Evolutionary conservation across 2,329 filamentous ascomycete species (phyloP), one percentile per base, ranked within the genome.

Genomic region (Sporothrix luriei): DNA sequence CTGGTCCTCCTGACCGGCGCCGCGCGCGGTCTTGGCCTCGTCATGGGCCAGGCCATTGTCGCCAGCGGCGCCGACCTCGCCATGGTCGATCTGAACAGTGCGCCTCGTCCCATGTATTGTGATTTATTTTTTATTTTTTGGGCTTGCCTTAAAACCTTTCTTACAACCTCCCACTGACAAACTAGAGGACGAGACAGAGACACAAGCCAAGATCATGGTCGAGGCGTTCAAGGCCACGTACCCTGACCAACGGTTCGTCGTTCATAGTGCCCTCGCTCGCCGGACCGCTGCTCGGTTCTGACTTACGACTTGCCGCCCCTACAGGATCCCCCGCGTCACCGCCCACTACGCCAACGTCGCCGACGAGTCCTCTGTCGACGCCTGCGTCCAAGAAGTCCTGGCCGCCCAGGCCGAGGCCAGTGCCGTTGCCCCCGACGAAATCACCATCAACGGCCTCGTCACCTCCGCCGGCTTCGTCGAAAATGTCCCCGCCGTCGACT

Each of bases 391-490:
- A 49, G 90, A 93, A 71, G 86, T 94, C 74, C 78, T 94, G 66
- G 75, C 82, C 64, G 81, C 86, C 71, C 94, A 97, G 46, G 61
- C 71, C 26, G 61, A 78, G 90, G 90, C 14, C 38, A 24, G 26
- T 3, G 29, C 14, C 14, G 46, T 52, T 5, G 11, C 65, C 4
- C 43, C 66, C 3, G 66, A 66, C 52, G 51, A 61, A 43, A 64
- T 69, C 80, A 90, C 91, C 79, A 93, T 97, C 75, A 93, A 97
- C 81, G 90, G 92, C 80, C 86, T 98, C 33, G 94, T 98, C 75
- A 97, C 94, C 33, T 96, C 93, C n/a, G 94, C 94, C 65, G 94
- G 94, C 59, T 97, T 98, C 82, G 95, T 92, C 16, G 94, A 97
- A 83, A 97, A 97, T 83, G 96, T 93, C 77, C 91, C 96, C 76